These are phyloP conservation scores for Fomitiporia mediterranea DNA, from an alignment of 1,284 basidiomycete species.

Conservation along the genomic window DNA sequence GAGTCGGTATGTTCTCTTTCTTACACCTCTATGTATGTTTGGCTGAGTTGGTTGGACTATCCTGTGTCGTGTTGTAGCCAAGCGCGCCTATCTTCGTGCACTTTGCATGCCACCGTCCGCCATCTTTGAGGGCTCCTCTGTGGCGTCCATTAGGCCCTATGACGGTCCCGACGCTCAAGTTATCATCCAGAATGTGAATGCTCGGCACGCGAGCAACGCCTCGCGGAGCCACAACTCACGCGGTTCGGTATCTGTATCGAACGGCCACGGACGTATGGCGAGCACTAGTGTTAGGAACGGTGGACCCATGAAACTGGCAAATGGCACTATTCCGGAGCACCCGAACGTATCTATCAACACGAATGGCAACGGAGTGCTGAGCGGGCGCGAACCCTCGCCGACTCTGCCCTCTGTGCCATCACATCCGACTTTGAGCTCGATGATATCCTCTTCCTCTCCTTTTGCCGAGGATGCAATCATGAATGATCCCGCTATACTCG, in stretches of 20 bases:
- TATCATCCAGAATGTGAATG: slow-evolving; percentile 86
- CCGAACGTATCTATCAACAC: slow-evolving; percentile 27
- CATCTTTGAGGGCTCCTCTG: slow-evolving; percentile 58
- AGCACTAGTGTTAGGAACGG: slow-evolving; percentile 37
- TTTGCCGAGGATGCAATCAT: slow-evolving; percentile 41
- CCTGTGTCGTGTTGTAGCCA: slow-evolving; percentile 51
- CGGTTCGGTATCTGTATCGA: slow-evolving; percentile 55
- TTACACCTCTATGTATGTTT: slow-evolving; percentile 15
- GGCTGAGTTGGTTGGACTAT: slow-evolving; percentile 9
- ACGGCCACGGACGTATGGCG: slow-evolving; percentile 29
- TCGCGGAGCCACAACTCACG: slow-evolving; percentile 67
- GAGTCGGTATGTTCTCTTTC: slow-evolving; percentile 57
- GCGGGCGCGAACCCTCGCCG: slow-evolving; percentile 68
- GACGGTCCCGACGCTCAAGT: slow-evolving; percentile 89
- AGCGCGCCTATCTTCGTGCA: slow-evolving; percentile 89
- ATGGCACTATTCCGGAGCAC: slow-evolving; percentile 49
- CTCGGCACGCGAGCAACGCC: slow-evolving; percentile 57
- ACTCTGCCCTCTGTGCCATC: slow-evolving; percentile 75
- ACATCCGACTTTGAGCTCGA: slow-evolving; percentile 75
- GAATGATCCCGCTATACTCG: slow-evolving; percentile 63
- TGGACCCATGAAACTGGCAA: slow-evolving; percentile 28
- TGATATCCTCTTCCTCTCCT: slow-evolving; percentile 69
- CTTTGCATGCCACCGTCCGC: slow-evolving; percentile 74
- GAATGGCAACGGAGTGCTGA: slow-evolving; percentile 24
- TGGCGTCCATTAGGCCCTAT: slow-evolving; percentile 75